A percentile compares a stretch with the other conserved stretches of the same genome.
Conservation (phyloP, 495 filamentous ascomycete genomes). For the Barbatosphaeria neglecta region DNA sequence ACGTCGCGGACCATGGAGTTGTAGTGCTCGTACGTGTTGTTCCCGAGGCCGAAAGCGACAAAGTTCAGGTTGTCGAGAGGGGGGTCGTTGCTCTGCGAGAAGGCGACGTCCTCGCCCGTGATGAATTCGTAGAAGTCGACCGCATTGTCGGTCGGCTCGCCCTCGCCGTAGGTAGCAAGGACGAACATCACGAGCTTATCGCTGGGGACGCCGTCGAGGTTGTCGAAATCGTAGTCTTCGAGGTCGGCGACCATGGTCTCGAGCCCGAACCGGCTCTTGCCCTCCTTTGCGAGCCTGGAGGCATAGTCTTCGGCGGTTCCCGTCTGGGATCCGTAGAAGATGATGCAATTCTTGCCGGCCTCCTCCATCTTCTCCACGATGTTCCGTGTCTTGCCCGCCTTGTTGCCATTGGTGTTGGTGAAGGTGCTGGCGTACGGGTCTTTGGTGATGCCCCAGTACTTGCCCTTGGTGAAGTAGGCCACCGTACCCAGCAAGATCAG, state of each 20-base stretch:
- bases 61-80: conserved; percentile 80
- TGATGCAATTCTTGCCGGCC: conserved; percentile 88
- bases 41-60: conserved; percentile 88
- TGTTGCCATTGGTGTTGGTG: conserved; percentile 55
- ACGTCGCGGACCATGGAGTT: conserved; percentile 95
- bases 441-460: conserved; percentile 75
- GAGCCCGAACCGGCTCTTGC: conserved; percentile 86
- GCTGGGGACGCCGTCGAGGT: conserved; percentile 75
- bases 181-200: conserved; percentile 94
- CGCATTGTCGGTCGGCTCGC: conserved; percentile 96
- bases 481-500: conserved; percentile 74
- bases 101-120: conserved; percentile 64
- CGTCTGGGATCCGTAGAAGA: conserved; percentile 97
- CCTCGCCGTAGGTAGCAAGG: conserved; percentile 94
- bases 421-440: conserved; percentile 75
- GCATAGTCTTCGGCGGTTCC: conserved; percentile 98
- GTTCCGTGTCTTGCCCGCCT: conserved; percentile 80
- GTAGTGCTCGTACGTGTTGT: conserved; percentile 99
- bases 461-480: conserved; percentile 96
- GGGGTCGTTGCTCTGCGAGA: conserved; percentile 67
- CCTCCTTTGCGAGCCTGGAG: conserved; percentile 93
- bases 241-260: conserved; percentile 98
- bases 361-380: conserved; percentile 95
- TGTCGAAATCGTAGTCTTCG: conserved; percentile 96
- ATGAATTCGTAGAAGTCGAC: conserved; percentile 99